These are phyloP conservation scores for Kitagawia praeruptora DNA, from an alignment of 129 eudicot genomes.

Conservation along the genomic window DNA sequence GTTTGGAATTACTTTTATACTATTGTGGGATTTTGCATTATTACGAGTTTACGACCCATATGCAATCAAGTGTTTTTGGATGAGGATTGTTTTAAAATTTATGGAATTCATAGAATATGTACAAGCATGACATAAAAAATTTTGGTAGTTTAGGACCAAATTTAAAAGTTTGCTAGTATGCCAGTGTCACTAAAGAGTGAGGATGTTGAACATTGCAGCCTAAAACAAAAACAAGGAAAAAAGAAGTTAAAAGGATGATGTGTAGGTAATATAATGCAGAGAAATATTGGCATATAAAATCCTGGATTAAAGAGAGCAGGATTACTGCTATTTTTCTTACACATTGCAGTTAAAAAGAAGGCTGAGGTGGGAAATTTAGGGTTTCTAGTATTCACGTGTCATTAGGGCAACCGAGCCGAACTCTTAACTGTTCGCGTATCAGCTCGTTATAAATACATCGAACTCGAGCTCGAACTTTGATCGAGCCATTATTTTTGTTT, in stretches of 20 bases:
- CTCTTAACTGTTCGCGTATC: too few species aligned
- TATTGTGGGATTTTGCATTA: neutral
- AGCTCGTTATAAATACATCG: too few species aligned
- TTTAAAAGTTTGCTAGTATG: neutral
- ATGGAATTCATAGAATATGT: neutral
- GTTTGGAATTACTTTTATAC: neutral
- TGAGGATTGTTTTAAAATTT: neutral
- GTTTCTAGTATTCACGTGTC: neutral
- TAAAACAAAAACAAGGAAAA: neutral
- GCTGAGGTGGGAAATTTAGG: neutral
- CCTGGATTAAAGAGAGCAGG: neutral
- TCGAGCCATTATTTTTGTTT: too few species aligned
- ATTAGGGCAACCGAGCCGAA: too few species aligned
- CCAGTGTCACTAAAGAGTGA: neutral
- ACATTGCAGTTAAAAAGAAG: neutral
- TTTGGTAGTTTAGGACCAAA: neutral
- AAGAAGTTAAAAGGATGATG: neutral
- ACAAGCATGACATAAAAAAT: neutral
- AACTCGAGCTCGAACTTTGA: too few species aligned
- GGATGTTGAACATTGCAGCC: neutral
- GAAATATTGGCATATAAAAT: neutral
- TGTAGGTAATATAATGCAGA: neutral
- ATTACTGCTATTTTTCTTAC: neutral
- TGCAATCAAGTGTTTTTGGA: neutral
- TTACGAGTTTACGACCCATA: neutral